Percentiles rank a stretch among this genome's conserved stretches.
These are phyloP conservation scores for Arthrinium puccinioides DNA, from an alignment of 2,329 filamentous ascomycete species.

Conservation along the genomic window DNA sequence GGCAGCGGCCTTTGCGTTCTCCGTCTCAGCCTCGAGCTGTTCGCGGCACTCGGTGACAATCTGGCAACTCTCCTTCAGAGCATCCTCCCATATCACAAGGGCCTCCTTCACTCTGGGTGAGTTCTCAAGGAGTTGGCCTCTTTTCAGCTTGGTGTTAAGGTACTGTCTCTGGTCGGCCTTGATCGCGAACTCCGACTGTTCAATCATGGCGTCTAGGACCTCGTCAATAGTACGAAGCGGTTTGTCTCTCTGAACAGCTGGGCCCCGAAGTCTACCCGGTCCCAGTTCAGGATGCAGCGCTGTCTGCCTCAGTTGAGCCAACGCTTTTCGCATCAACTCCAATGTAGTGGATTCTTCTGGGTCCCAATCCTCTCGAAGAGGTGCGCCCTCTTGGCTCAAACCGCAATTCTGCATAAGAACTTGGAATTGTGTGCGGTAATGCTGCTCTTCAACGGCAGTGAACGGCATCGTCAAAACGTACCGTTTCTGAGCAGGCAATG, in stretches of 20 bases:
- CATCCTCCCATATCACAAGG: constrained; percentile 60
- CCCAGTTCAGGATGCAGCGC: constrained; percentile 83
- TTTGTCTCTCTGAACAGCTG: constrained; percentile 55
- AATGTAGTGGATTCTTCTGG: constrained; percentile 48
- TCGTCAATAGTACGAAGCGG: constrained; percentile 77
- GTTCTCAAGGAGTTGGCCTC: constrained; percentile 75
- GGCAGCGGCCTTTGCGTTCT: constrained; percentile 23
- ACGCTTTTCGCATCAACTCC: constrained; percentile 71
- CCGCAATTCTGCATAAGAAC: constrained; percentile 67
- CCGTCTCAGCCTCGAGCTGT: constrained; percentile 47
- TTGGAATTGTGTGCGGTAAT: constrained; percentile 71
- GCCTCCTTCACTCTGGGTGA: constrained; percentile 61
- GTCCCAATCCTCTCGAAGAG: constrained; percentile 55
- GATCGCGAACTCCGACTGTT: constrained; percentile 65
- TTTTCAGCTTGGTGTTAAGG: constrained; percentile 55
- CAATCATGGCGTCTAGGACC: constrained; percentile 86
- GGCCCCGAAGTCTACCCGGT: constrained; percentile 53
- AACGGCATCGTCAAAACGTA: constrained; percentile 87
- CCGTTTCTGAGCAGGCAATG: constrained; percentile 74
- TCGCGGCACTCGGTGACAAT: constrained; percentile 58
- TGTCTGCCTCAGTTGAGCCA: constrained; percentile 71
- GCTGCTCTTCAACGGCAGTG: constrained; percentile 82
- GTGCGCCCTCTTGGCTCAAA: constrained; percentile 56
- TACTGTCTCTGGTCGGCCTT: constrained; percentile 62
- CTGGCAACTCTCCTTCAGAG: constrained; percentile 37